Percentiles rank a stretch among this genome's conserved stretches.
Conservation (phyloP, 1,284 basidiomycete species). For the Inonotus hispidus region DNA sequence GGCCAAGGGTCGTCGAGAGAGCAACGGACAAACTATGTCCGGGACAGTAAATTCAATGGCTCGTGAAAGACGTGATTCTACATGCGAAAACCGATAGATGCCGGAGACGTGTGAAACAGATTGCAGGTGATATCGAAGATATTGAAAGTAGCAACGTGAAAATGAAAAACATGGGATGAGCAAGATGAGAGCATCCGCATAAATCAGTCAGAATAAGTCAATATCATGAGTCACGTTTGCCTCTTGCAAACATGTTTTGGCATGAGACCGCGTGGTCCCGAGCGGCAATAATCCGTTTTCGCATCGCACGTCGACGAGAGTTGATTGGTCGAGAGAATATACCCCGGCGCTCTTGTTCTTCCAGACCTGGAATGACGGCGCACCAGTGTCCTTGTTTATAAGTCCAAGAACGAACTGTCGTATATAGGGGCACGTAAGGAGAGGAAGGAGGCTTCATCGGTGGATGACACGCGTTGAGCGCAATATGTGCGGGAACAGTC, state of each 20-base stretch:
- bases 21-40: no score
- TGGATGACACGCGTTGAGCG: conserved; percentile 45
- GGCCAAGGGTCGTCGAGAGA: no score
- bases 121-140: background rate
- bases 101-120: background rate
- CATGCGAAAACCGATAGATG: background rate
- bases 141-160: background rate
- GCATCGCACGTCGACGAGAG: conserved; percentile 21
- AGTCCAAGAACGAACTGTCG: conserved; percentile 35
- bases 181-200: background rate
- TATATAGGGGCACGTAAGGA: conserved; percentile 18
- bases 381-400: conserved; percentile 51
- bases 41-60: background rate
- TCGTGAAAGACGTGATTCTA: background rate
- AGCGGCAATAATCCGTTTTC: background rate
- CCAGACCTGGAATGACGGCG: conserved; percentile 39
- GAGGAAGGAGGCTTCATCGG: conserved; percentile 30
- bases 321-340: conserved; percentile 33
- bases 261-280: background rate
- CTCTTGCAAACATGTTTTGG: conserved; percentile 8
- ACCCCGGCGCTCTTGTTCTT: conserved; percentile 43
- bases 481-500: conserved; percentile 44
- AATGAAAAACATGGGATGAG: background rate
- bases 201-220: background rate
- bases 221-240: conserved; percentile 8